Conservation (phyloP, 1,284 basidiomycete genomes). For the Melanopsichium pennsylvanicum region DNA sequence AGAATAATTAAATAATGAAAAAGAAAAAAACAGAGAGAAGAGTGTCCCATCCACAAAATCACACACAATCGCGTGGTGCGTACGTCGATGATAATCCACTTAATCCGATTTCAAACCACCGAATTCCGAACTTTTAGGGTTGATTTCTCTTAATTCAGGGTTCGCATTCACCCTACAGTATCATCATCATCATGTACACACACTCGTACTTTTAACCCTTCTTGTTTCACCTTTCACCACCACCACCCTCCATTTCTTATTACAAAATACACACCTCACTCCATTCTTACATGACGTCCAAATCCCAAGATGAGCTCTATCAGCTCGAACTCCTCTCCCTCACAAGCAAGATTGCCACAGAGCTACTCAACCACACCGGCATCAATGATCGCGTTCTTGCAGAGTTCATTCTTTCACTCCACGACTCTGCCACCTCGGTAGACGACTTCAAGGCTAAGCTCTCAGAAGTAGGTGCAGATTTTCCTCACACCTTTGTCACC, state of each 20-base stretch:
- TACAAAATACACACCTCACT: background rate
- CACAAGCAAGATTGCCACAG: slow-evolving; percentile 60
- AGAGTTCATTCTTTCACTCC: slow-evolving; percentile 92
- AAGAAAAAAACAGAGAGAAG: too few species aligned
- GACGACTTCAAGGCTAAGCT: slow-evolving; percentile 83
- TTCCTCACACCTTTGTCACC: slow-evolving; percentile 87
- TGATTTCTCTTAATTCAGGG: background rate
- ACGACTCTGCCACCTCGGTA: slow-evolving; percentile 81
- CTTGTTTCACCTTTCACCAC: background rate
- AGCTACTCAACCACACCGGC: slow-evolving; percentile 71
- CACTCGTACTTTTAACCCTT: background rate
- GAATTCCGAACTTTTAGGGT: slow-evolving; percentile 15
- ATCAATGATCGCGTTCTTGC: slow-evolving; percentile 85
- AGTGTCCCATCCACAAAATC: too few species aligned
- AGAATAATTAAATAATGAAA: too few species aligned
- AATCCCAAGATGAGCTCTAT: slow-evolving; percentile 53
- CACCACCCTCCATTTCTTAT: background rate
- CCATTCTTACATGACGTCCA: slow-evolving; percentile 14
- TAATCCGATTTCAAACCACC: too few species aligned
- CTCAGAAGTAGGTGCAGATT: slow-evolving; percentile 80
- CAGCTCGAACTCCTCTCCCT: slow-evolving; percentile 63
- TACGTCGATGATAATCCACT: too few species aligned
- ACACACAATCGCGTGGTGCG: too few species aligned
- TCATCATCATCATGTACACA: slow-evolving; percentile 1
- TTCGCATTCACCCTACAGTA: background rate